Evolutionary conservation across 805 yeast genomes (phyloP).

Genomic region (Suhomyces sp.): DNA sequence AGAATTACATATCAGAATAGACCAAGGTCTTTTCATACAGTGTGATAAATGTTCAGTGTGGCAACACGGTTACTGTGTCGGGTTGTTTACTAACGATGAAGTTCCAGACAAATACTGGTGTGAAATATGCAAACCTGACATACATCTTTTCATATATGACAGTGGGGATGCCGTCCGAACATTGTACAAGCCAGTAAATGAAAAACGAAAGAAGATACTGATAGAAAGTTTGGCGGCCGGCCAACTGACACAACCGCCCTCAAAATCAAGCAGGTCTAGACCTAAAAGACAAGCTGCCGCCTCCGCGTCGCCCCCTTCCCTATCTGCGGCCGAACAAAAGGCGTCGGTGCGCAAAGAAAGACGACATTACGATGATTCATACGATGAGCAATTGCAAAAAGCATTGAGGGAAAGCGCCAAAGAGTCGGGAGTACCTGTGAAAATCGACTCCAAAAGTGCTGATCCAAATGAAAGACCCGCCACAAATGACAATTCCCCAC

Average conservation of each 20-base stretch:
- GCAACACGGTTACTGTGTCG: slow-evolving; percentile 98
- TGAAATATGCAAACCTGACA: slow-evolving; percentile 83
- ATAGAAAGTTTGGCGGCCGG: slow-evolving; percentile 14
- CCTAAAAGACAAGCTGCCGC: slow-evolving; percentile 6
- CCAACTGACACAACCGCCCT: slow-evolving; percentile 10
- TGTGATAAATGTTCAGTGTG: slow-evolving; percentile 91
- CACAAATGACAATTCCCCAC: neutral
- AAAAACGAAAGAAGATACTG: slow-evolving; percentile 35
- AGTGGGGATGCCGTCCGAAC: slow-evolving; percentile 25
- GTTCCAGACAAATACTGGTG: slow-evolving; percentile 96
- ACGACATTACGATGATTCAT: slow-evolving; percentile 31
- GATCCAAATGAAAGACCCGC: slow-evolving; percentile 4
- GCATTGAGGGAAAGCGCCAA: slow-evolving; percentile 58
- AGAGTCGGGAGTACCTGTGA: slow-evolving; percentile 39
- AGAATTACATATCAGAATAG: slow-evolving; percentile 39
- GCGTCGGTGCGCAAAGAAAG: slow-evolving; percentile 28
- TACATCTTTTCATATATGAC: slow-evolving; percentile 54
- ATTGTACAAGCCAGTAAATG: slow-evolving; percentile 41
- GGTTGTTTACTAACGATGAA: slow-evolving; percentile 66
- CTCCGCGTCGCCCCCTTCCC: neutral
- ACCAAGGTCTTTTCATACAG: slow-evolving; percentile 69
- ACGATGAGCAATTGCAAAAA: slow-evolving; percentile 42
- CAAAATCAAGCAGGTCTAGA: slow-evolving; percentile 5
- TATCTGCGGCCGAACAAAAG: slow-evolving; percentile 9
- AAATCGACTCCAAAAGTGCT: slow-evolving; percentile 25